These are phyloP conservation scores for Aspergillus awamori DNA, from an alignment of 2,329 filamentous ascomycete species.

Conservation along the genomic window DNA sequence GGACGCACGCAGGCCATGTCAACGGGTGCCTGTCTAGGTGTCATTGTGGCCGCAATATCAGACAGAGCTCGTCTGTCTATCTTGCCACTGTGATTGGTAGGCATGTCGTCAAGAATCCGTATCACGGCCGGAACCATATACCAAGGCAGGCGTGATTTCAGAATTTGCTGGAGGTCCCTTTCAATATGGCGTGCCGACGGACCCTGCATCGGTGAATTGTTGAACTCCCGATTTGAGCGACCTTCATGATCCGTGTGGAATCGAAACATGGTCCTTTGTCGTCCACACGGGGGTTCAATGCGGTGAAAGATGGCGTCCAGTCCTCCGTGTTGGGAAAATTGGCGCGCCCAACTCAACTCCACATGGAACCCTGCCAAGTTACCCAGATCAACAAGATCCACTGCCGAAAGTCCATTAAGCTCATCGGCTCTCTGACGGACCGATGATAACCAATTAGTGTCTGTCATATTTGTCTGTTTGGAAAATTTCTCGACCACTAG, in stretches of 20 bases:
- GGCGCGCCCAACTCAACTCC: conserved; percentile 12
- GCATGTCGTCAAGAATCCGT: conserved; percentile 8
- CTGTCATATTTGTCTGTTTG: background rate
- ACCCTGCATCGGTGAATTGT: conserved; percentile 1
- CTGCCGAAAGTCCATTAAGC: background rate
- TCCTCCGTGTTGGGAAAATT: conserved; percentile 6
- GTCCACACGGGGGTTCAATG: background rate
- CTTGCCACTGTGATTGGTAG: conserved; percentile 13
- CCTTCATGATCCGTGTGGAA: conserved; percentile 2
- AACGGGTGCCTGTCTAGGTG: background rate
- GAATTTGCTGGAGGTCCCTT: background rate
- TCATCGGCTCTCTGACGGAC: background rate
- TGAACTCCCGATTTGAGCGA: background rate
- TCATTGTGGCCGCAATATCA: background rate
- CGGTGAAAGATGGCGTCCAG: conserved; percentile 10
- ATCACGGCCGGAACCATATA: conserved; percentile 12
- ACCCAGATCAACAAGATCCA: background rate
- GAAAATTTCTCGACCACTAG: background rate
- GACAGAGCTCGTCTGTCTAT: conserved; percentile 9
- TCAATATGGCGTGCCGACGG: background rate
- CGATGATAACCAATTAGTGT: background rate
- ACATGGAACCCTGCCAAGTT: background rate
- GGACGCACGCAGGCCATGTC: background rate
- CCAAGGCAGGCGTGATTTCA: conserved; percentile 1
- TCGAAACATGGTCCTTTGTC: conserved; percentile 3